Evolutionary conservation across 208 protist genomes (phyloP), one percentile per base, ranked within the genome.

Genomic region (Acanthamoeba triangularis): DNA sequence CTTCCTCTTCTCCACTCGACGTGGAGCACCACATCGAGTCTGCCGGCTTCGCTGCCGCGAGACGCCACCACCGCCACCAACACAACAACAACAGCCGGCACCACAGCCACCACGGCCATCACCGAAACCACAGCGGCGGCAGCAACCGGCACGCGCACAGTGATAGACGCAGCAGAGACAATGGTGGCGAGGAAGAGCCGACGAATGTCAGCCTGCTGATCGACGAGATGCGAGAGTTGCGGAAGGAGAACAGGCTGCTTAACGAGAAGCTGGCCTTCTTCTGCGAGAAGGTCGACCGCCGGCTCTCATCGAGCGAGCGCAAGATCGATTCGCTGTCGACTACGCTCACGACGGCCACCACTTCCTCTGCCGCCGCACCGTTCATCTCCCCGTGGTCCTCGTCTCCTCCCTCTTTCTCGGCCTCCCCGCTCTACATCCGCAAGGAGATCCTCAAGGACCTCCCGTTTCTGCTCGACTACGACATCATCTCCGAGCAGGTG

Each of bases 381-480:
- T 80, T 80, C 37, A 52, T 49, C 37, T 49, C 72, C 14, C 10
- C 28, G 35, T 49, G 37, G 37, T 80, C 72, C 28, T 65, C 59
- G 20, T 80, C 72, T 16, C 11, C 72, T 7, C 35, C 72, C 37
- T 49, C 72, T 20, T 80, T 80, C 72, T 30, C 72, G 72, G 72
- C 72, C 41, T 80, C 72, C 14, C 72, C 72, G 33, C 72, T 80
- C 18, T 49, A 49, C 37, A 80, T 80, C 23, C 72, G 72, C 33
- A 80, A 80, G 30, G 72, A 80, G 41, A 49, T 80, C 72, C 72
- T 80, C 37, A 80, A 80, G 72, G 72, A 80, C 23, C 72, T 80
- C 23, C 72, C 72, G 18, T 80, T 80, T 23, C 72, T 80, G 7
- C 41, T 80, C 37, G 72, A 80, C 41, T 80, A 80, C 72, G 72